phyloP scores from a whole-genome alignment of 83 land plant genomes.

The Larix sibirica region DNA sequence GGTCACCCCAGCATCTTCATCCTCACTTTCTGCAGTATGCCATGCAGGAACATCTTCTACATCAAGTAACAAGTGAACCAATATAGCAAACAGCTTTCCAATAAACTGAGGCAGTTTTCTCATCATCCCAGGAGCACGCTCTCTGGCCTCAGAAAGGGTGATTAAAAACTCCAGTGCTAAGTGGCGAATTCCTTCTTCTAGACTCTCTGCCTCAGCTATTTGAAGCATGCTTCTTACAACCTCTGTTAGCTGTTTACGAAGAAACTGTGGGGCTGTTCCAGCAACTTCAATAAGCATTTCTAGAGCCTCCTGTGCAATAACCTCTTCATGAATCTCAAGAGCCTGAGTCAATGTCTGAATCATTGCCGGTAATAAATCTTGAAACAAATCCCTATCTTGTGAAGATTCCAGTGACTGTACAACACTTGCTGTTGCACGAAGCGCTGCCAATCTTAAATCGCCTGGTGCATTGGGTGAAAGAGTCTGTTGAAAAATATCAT shows the following conservation, averaged over 20 bases:
- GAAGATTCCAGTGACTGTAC: conserved; percentile 44
- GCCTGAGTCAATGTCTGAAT: conserved; percentile 48
- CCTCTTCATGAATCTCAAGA: conserved; percentile 46
- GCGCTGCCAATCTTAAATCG: conserved; percentile 46
- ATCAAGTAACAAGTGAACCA: conserved; percentile 86
- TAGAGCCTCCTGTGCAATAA: conserved; percentile 58
- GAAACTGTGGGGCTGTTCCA: conserved; percentile 51
- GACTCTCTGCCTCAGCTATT: conserved; percentile 45
- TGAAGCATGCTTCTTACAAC: conserved; percentile 53
- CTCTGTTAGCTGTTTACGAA: conserved; percentile 42
- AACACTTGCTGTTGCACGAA: conserved; percentile 47
- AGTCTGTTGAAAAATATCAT: conserved; percentile 42
- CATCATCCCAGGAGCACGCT: conserved; percentile 48
- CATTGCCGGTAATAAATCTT: conserved; percentile 50
- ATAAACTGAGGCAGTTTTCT: conserved; percentile 84
- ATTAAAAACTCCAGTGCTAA: conserved; percentile 41
- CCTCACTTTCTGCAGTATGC: conserved; percentile 83
- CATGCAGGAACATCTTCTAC: conserved; percentile 85
- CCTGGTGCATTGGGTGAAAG: conserved; percentile 31
- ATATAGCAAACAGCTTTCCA: conserved; percentile 66
- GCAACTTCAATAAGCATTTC: conserved; percentile 60
- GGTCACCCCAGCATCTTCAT: conserved; percentile 92
- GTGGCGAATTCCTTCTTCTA: conserved; percentile 49
- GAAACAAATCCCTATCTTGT: conserved; percentile 42
- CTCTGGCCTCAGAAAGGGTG: conserved; percentile 41